A percentile compares a stretch with the other conserved stretches of the same genome.
phyloP scores from a whole-genome alignment of 2,329 filamentous ascomycete species.

The Cytospora chrysosperma region DNA sequence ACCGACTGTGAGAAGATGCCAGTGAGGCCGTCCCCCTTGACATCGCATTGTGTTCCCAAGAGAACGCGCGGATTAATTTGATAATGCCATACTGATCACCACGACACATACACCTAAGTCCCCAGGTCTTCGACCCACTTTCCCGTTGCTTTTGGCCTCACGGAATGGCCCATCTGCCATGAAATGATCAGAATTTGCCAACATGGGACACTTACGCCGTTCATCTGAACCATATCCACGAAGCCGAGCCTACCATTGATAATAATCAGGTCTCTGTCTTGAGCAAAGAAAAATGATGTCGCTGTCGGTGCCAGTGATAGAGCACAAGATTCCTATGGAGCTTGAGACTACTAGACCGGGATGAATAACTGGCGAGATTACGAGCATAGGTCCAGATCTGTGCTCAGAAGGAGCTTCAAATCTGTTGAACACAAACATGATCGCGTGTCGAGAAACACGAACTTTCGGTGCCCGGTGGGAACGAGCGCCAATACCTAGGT shows the following conservation, averaged over 20 bases:
- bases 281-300: constrained; percentile 31
- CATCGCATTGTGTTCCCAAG: too few relatives aligned
- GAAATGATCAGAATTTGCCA: background rate
- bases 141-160: background rate
- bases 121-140: background rate
- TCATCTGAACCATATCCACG: constrained; percentile 22
- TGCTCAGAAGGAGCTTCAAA: background rate
- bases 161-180: too few relatives aligned
- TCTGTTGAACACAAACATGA: constrained; percentile 32
- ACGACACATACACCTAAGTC: background rate
- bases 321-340: constrained; percentile 26
- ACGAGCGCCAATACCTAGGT: constrained; percentile 29
- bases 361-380: constrained; percentile 30
- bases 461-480: constrained; percentile 16
- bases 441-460: constrained; percentile 31
- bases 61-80: too few relatives aligned
- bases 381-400: constrained; percentile 20
- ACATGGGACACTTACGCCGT: background rate
- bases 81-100: too few relatives aligned
- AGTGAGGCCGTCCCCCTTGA: too few relatives aligned
- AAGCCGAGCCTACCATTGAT: constrained; percentile 30
- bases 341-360: constrained; percentile 32
- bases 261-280: constrained; percentile 29
- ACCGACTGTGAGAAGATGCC: too few relatives aligned
- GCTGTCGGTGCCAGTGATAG: constrained; percentile 18